Evolutionary conservation across 257 asterid species (phyloP).

Genomic region (Solanum ahanhuiri): DNA sequence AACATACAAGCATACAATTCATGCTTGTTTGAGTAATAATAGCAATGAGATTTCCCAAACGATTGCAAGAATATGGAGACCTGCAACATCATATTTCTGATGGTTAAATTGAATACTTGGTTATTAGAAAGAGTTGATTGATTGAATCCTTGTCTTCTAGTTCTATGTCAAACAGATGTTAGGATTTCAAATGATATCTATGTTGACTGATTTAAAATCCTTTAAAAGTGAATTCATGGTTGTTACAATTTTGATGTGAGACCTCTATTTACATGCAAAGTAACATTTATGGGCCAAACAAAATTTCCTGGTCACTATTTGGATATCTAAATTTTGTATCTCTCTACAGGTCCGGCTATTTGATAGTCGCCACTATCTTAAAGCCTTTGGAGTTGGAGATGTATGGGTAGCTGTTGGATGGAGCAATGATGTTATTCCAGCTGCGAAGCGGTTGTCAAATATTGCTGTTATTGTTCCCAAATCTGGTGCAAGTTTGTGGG

Average conservation of each 20-base stretch:
- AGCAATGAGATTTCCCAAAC: neutral
- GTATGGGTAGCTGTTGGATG: conserved; percentile 98
- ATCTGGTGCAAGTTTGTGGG: conserved; percentile 96
- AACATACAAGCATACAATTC: neutral
- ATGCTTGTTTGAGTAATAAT: no score
- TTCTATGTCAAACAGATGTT: neutral
- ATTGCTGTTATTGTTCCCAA: conserved; percentile 78
- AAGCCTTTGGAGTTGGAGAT: conserved; percentile 81
- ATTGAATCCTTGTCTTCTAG: neutral
- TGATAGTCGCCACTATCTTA: conserved; percentile 71
- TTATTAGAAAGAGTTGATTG: neutral
- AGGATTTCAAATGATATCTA: neutral
- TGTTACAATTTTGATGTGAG: neutral
- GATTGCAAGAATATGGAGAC: neutral
- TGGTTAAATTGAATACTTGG: neutral
- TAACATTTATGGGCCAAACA: neutral
- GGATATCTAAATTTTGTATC: neutral
- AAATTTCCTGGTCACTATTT: neutral
- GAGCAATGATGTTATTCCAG: conserved; percentile 88
- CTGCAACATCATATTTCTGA: neutral
- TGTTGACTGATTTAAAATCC: neutral
- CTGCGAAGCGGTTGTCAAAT: conserved; percentile 77
- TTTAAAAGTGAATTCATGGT: neutral
- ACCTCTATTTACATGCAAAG: neutral
- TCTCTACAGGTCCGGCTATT: conserved; percentile 67